Percentiles rank a stretch among this genome's conserved stretches.
phyloP scores from a whole-genome alignment of 1,284 basidiomycete species.

The Rhodotorula sp. region DNA sequence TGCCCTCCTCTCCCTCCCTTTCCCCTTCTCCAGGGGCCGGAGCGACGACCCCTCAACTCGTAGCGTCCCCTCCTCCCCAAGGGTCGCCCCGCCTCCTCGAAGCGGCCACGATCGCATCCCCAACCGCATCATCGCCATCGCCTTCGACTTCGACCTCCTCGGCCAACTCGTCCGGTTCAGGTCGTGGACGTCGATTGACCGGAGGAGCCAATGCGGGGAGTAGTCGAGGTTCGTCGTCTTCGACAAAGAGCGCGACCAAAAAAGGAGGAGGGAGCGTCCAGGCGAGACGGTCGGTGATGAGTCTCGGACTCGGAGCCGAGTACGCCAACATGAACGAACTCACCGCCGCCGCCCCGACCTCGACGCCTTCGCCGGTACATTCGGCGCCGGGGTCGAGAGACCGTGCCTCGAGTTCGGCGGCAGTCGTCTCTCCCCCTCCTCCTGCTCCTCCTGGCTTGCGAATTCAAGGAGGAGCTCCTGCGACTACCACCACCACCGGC shows the following conservation, averaged over 20 bases:
- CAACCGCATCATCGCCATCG: no score
- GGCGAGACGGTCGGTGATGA: conserved; percentile 15
- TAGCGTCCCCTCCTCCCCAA: not conserved
- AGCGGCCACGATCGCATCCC: not conserved
- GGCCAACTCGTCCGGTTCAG: not conserved
- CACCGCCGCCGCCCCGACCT: not conserved
- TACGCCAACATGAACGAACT: conserved; percentile 33
- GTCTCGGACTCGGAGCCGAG: conserved; percentile 31
- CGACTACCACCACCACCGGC: not conserved
- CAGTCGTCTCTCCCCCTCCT: no score
- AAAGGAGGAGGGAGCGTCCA: conserved; percentile 15
- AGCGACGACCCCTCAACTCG: not conserved
- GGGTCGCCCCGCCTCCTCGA: not conserved
- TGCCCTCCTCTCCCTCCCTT: not conserved
- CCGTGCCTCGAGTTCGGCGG: not conserved
- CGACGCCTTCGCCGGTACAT: not conserved
- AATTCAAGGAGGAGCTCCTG: no score
- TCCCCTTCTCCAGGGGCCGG: not conserved
- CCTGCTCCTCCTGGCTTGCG: no score
- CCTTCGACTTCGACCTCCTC: not conserved
- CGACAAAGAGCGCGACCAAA: not conserved
- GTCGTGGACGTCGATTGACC: not conserved
- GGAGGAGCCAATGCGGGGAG: not conserved
- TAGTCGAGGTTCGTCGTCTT: not conserved
- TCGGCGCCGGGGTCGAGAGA: not conserved